Conservation (phyloP, 1,139 yeast species). For the Eremothecium cymbalariae region DNA sequence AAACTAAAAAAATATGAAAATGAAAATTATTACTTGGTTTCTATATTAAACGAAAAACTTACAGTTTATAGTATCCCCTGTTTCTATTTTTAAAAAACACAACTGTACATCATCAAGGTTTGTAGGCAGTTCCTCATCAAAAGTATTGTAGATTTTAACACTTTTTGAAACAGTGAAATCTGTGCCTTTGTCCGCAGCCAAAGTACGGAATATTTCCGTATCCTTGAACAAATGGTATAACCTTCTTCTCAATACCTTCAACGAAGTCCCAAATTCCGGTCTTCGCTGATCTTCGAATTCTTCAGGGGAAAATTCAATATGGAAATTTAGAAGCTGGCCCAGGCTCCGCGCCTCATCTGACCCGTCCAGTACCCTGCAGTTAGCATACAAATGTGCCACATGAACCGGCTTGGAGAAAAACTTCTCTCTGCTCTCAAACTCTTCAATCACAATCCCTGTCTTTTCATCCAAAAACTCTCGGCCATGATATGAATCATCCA, state of each 20-base stretch:
- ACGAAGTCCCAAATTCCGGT: slow-evolving; percentile 63
- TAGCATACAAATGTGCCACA: slow-evolving; percentile 63
- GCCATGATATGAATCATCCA: slow-evolving; percentile 31
- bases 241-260: slow-evolving; percentile 51
- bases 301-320: slow-evolving; percentile 73
- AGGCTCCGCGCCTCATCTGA: slow-evolving; percentile 36
- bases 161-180: slow-evolving; percentile 29
- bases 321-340: slow-evolving; percentile 38
- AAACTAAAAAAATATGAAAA: too few relatives aligned
- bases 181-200: slow-evolving; percentile 12
- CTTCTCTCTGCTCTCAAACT: slow-evolving; percentile 52
- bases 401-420: slow-evolving; percentile 66
- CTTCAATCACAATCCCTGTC: slow-evolving; percentile 31
- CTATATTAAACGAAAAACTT: slow-evolving; percentile 29
- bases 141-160: slow-evolving; percentile 32
- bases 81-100: slow-evolving; percentile 55
- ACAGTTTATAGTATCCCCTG: slow-evolving; percentile 54
- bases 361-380: slow-evolving; percentile 37
- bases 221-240: slow-evolving; percentile 45
- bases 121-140: slow-evolving; percentile 26
- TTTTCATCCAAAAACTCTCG: slow-evolving; percentile 28
- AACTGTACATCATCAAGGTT: slow-evolving; percentile 43
- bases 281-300: slow-evolving; percentile 50
- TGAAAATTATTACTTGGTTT: too few relatives aligned
- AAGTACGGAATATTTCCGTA: slow-evolving; percentile 38